These are phyloP conservation scores for Taxawa tesnikishii DNA, from an alignment of 2,329 filamentous ascomycete species.

Conservation along the genomic window DNA sequence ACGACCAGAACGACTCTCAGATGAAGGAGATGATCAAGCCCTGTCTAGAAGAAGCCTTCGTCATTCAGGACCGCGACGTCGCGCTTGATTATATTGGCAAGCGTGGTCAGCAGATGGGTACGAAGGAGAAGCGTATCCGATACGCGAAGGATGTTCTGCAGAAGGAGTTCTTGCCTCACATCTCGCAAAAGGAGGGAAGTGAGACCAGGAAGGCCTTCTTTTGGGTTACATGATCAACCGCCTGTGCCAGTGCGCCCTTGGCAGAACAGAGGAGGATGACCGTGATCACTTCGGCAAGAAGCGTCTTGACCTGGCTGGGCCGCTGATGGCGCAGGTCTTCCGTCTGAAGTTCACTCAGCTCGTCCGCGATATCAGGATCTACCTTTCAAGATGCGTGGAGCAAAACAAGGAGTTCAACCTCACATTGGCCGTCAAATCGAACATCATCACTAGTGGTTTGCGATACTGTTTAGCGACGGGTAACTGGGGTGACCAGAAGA, in stretches of 20 bases:
- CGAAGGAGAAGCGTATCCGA: conserved; percentile 80
- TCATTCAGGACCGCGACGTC: conserved; percentile 88
- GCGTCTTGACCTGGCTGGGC: conserved; percentile 86
- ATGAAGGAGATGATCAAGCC: conserved; percentile 97
- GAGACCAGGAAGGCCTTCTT: conserved; percentile 97
- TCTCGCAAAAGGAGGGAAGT: conserved; percentile 86
- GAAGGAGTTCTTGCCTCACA: conserved; percentile 93
- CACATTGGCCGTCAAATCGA: conserved; percentile 79
- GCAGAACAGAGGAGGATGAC: conserved; percentile 87
- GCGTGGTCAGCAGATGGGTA: conserved; percentile 63
- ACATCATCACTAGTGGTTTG: conserved; percentile 81
- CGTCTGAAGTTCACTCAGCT: conserved; percentile 82
- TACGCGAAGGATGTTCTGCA: conserved; percentile 91
- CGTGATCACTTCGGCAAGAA: conserved; percentile 99
- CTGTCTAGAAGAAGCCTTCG: conserved; percentile 92
- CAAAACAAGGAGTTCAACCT: conserved; percentile 80
- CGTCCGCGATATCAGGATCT: conserved; percentile 79
- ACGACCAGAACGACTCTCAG: conserved; percentile 85
- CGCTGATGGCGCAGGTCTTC: conserved; percentile 92
- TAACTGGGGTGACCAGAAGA: conserved; percentile 99
- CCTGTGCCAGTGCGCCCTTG: conserved; percentile 82
- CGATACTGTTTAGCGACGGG: conserved; percentile 96
- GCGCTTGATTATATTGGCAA: conserved; percentile 93
- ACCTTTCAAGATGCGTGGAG: conserved; percentile 87
- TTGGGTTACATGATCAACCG: conserved; percentile 98